A percentile compares a stretch with the other conserved stretches of the same genome.
phyloP scores from a whole-genome alignment of 805 yeast species.

The Metschnikowia orientalis region DNA sequence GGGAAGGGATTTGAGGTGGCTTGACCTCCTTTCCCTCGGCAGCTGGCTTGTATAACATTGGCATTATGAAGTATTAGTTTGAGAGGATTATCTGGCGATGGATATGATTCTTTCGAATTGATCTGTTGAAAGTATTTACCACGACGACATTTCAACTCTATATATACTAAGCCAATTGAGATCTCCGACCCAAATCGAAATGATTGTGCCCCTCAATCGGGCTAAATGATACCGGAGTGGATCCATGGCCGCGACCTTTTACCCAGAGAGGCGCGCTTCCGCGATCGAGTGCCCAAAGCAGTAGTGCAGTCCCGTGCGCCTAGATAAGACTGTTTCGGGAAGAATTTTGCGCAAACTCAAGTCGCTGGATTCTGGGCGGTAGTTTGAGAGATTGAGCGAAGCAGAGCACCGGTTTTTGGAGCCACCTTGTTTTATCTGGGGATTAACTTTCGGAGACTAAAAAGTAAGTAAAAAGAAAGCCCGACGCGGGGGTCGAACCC shows the following conservation, averaged over 20 bases:
- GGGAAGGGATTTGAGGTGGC: slow-evolving; percentile 59
- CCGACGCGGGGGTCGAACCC: slow-evolving; percentile 22
- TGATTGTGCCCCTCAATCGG: slow-evolving; percentile 1
- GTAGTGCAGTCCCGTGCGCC: too few relatives aligned
- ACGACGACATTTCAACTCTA: too few relatives aligned
- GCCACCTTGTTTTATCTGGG: neutral
- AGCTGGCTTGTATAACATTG: slow-evolving; percentile 50
- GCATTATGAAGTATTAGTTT: slow-evolving; percentile 34
- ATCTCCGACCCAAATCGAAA: too few relatives aligned
- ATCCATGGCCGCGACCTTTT: neutral
- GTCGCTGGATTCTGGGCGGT: too few relatives aligned
- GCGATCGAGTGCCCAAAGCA: too few relatives aligned
- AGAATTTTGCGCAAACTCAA: too few relatives aligned
- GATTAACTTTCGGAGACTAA: neutral
- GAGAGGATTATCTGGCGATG: neutral
- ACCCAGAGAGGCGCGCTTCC: slow-evolving; percentile 1
- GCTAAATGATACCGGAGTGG: slow-evolving; percentile 3
- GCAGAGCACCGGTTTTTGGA: too few relatives aligned
- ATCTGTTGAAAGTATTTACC: too few relatives aligned
- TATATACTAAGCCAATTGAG: too few relatives aligned
- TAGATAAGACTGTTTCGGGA: too few relatives aligned
- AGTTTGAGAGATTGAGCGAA: too few relatives aligned
- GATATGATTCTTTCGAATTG: too few relatives aligned
- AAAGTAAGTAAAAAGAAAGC: slow-evolving; percentile 7
- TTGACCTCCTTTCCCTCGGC: slow-evolving; percentile 49